Evolutionary conservation across 1,284 basidiomycete species (phyloP), one percentile per base, ranked within the genome.

Genomic region (Cystobasidiaceae sp.): DNA sequence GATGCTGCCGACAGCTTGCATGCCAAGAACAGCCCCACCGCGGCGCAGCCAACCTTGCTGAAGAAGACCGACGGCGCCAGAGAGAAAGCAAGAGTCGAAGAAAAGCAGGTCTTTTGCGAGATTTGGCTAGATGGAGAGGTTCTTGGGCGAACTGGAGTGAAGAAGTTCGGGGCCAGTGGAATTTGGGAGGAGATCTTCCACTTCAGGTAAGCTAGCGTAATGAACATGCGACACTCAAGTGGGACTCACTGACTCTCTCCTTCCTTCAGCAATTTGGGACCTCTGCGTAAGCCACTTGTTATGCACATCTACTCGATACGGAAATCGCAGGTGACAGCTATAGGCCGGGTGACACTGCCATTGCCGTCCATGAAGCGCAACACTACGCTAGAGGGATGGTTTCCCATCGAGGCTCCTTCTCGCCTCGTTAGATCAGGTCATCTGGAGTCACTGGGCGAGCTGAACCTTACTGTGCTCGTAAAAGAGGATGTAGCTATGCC

Each of bases 381-480:
- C 17, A 86, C 89, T 70, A 75, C 78, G 7, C 80, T 88, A 13
- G 89, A 91, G 72, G 88, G 87, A 8, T 90, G 87, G 87, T 90
- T 85, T 76, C 86, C 88, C n/a, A 82, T 89, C 17, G 76, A 87
- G 59, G 80, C 82, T 48, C 75, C 79, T 37, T 81, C 78, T 32
- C 25, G 32, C 52, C 50, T 39, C 11, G 48, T 55, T 5, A 59
- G 61, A 72, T 19, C 45, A 25, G 58, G 27, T 33, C 59, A 43
- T n/a, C 23, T 51, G 2, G 72, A 70, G 7, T 61, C 48, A 2
- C 81, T 84, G 4, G 89, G 89, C 33, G 88, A 90, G 69, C 77
- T 91, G 55, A 82, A 84, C 56, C 76, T 91, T 72, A 86, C 84
- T 71, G 76, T 90, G 54, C 80, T 81, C 67, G 83, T 90, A 8